Evolutionary conservation across 2,329 filamentous ascomycete species (phyloP).

Genomic region (Trichoderma sp.): DNA sequence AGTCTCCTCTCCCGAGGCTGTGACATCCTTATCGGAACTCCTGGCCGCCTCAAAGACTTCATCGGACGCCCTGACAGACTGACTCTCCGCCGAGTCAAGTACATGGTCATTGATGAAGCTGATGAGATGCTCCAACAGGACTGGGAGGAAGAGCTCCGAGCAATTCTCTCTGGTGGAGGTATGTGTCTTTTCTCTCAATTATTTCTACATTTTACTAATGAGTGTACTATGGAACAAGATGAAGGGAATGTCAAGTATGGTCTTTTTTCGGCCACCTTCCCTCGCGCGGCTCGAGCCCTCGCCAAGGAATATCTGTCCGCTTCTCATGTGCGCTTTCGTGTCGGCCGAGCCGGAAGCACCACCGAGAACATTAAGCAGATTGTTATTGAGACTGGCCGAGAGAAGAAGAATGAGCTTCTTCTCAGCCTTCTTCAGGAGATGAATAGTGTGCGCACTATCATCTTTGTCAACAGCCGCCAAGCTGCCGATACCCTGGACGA

Average conservation of each 20-base stretch:
- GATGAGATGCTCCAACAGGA: slow-evolving; percentile 84
- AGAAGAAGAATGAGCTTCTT: slow-evolving; percentile 69
- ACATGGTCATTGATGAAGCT: slow-evolving; percentile 86
- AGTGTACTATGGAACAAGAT: slow-evolving; percentile 57
- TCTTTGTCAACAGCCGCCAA: slow-evolving; percentile 85
- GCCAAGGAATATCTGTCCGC: slow-evolving; percentile 74
- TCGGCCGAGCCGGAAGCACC: slow-evolving; percentile 83
- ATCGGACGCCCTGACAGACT: slow-evolving; percentile 71
- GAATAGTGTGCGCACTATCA: slow-evolving; percentile 74
- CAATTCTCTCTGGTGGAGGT: slow-evolving; percentile 81
- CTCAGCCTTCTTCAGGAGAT: slow-evolving; percentile 71
- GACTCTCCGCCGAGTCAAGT: slow-evolving; percentile 74
- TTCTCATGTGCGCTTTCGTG: slow-evolving; percentile 76
- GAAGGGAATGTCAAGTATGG: slow-evolving; percentile 69
- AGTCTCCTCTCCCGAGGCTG: slow-evolving; percentile 78
- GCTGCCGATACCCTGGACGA: slow-evolving; percentile 85
- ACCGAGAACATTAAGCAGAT: slow-evolving; percentile 82
- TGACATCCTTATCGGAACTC: slow-evolving; percentile 84
- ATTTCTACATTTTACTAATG: background rate
- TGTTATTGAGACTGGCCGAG: slow-evolving; percentile 66
- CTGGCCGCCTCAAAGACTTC: slow-evolving; percentile 83
- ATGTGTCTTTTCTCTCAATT: slow-evolving; percentile 36
- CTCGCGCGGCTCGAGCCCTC: slow-evolving; percentile 72
- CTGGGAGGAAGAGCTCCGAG: slow-evolving; percentile 75
- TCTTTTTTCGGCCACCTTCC: slow-evolving; percentile 96